A percentile compares a stretch with the other conserved stretches of the same genome.
Conservation (phyloP, 148 eudicot species). For the Polygonum aviculare region DNA sequence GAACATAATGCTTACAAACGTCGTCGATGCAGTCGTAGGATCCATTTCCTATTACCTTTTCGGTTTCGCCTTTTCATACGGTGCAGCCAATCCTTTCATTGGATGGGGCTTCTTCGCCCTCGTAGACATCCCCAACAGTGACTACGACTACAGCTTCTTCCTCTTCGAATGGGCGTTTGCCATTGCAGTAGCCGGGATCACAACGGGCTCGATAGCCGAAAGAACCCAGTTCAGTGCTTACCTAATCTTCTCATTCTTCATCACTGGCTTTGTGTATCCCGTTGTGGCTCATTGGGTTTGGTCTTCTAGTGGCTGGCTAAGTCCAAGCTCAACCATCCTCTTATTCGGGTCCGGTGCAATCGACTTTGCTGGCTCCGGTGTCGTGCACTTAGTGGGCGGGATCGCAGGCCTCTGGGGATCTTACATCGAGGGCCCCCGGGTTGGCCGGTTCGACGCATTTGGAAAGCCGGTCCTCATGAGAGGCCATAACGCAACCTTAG, state of each 20-base stretch:
- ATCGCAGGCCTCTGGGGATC: conserved; percentile 67
- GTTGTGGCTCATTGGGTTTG: conserved; percentile 67
- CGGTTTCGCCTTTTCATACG: conserved; percentile 72
- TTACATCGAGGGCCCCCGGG: conserved; percentile 53
- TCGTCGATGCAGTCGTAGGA: conserved; percentile 63
- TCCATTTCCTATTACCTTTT: conserved; percentile 55
- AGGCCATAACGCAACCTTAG: conserved; percentile 60
- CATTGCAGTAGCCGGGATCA: conserved; percentile 64
- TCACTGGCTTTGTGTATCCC: conserved; percentile 57
- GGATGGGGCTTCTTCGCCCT: conserved; percentile 50
- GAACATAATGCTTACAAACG: conserved; percentile 74
- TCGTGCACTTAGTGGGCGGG: conserved; percentile 64
- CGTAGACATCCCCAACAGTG: conserved; percentile 27
- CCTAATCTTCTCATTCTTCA: conserved; percentile 46
- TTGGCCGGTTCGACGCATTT: conserved; percentile 61
- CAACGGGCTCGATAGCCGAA: conserved; percentile 64
- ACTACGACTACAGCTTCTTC: conserved; percentile 49
- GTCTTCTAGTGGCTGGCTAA: conserved; percentile 61
- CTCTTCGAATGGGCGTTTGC: conserved; percentile 77
- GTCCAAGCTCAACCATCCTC: conserved; percentile 24
- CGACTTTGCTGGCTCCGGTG: conserved; percentile 69
- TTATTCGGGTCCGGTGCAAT: conserved; percentile 57
- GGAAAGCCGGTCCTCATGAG: conserved; percentile 49
- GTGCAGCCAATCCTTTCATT: conserved; percentile 47
- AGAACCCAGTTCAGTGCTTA: conserved; percentile 60